phyloP scores from a whole-genome alignment of 2,329 filamentous ascomycete species.

The Sporothrix protearum region DNA sequence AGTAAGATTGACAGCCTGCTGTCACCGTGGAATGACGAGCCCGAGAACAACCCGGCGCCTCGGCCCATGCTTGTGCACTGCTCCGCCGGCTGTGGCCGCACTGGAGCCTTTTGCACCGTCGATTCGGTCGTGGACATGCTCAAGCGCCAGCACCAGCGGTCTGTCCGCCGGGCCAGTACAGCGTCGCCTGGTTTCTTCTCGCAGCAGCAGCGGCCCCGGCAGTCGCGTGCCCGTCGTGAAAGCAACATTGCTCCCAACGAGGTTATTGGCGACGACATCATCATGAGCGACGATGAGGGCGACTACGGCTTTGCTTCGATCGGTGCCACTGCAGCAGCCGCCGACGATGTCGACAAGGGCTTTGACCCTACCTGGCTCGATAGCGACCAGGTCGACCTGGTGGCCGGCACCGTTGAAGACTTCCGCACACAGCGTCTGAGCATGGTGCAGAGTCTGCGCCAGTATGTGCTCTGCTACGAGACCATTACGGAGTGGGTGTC shows the following conservation, averaged over 20 bases:
- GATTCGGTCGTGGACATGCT: conserved; percentile 96
- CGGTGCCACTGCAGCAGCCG: no score
- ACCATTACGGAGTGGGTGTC: conserved; percentile 83
- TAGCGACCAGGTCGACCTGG: conserved; percentile 69
- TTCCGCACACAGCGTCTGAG: conserved; percentile 84
- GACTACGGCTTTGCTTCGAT: background rate
- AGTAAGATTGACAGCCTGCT: conserved; percentile 31
- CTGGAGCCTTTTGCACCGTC: conserved; percentile 93
- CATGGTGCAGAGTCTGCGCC: conserved; percentile 92
- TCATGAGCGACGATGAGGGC: conserved; percentile 18
- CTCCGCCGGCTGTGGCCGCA: conserved; percentile 91
- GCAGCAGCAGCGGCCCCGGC: background rate
- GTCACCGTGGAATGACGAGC: conserved; percentile 55
- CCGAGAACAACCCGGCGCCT: conserved; percentile 49
- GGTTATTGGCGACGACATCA: conserved; percentile 10
- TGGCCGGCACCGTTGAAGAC: conserved; percentile 84
- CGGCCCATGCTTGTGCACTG: conserved; percentile 90
- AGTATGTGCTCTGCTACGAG: conserved; percentile 96
- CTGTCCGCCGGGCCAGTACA: background rate
- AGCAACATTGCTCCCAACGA: background rate
- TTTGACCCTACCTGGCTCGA: conserved; percentile 62
- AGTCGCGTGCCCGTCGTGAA: background rate
- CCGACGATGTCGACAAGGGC: background rate
- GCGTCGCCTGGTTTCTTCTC: background rate
- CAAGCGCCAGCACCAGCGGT: conserved; percentile 64